Evolutionary conservation across 23 red algal genomes (phyloP), one percentile per base, ranked within the genome.

Genomic region (Gracilariopsis chorda): DNA sequence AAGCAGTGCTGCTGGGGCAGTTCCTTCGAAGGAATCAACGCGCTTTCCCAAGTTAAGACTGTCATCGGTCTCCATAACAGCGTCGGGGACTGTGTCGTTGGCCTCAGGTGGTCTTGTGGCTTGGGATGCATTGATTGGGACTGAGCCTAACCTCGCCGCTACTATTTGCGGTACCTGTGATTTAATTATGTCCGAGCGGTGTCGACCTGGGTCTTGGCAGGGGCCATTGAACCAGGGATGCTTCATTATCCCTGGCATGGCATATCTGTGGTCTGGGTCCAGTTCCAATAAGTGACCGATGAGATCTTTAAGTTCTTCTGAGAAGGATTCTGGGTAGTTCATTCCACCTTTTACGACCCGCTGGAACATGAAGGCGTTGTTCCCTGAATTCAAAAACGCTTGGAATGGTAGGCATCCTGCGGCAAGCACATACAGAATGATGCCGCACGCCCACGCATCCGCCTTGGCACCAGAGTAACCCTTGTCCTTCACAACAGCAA

Each of bases 391-490:
- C 35, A 25, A 25, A 37, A 55, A 30, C 48, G 75, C 78, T 29
- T 93, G 41, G 47, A 93, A 93, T 40, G 90, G 90, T 24, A 93
- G 69, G 7, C 30, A n/a, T 5, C 90, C 90, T 25, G 90, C 80
- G 29, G 70, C 36, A 34, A 93, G 60, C 16, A 84, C 79, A 45
- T 68, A 93, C 9, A 93, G 39, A 84, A 93, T 83, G n/a, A 93
- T 75, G 19, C 90, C 90, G 78, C 90, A 93, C 14, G 77, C 42
- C 90, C 90, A 93, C 13, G 64, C 64, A 61, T 93, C 90, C 3
- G 78, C 78, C 37, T 84, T 85, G 53, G 78, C 77, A 48, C 90
- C 90, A 0, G 77, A 83, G 34, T 93, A 93, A 41, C 62, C 14
- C 39, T 71, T 25, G 17, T 78, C 71, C 27, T 42, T 82, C 42